Conservation (phyloP, 106 monocot genomes). For the Dendrobium catenatum region DNA sequence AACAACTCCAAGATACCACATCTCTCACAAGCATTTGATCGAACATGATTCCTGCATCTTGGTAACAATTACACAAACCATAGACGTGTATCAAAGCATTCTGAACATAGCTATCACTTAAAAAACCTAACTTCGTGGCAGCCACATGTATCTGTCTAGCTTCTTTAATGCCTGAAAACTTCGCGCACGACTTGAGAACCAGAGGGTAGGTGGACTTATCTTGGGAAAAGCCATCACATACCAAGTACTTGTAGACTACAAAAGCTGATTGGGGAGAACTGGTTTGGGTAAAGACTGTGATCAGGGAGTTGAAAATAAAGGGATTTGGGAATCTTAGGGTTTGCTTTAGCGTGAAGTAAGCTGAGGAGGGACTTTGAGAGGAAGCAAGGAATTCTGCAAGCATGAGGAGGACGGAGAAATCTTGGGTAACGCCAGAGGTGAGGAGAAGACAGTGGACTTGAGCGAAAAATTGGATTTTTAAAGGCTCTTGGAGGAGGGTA, state of each 20-base stretch:
- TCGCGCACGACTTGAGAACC: constrained; percentile 55
- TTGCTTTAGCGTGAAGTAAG: constrained; percentile 35
- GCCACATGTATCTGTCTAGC: constrained; percentile 44
- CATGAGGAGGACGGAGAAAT: constrained; percentile 22
- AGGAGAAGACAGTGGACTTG: constrained; percentile 42
- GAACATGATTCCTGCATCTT: constrained; percentile 31
- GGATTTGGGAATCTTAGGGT: constrained; percentile 57
- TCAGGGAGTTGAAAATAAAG: constrained; percentile 77
- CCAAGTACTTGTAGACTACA: constrained; percentile 31
- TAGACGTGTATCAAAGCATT: constrained; percentile 49
- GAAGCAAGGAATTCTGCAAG: constrained; percentile 18
- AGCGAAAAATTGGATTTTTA: constrained; percentile 13
- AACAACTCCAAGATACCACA: constrained; percentile 68
- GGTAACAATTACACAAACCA: constrained; percentile 9
- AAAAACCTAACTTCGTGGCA: constrained; percentile 30
- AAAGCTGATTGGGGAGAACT: constrained; percentile 32
- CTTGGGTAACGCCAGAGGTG: constrained; percentile 24
- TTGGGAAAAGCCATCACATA: constrained; percentile 13
- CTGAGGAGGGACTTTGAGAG: constrained; percentile 7
- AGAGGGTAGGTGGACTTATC: constrained; percentile 78
- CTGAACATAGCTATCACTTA: constrained; percentile 39
- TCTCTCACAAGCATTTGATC: constrained; percentile 55
- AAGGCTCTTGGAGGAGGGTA: constrained; percentile 19
- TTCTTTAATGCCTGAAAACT: not conserved
- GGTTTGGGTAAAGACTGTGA: constrained; percentile 43